Percentiles rank a stretch among this genome's conserved stretches.
Conservation (phyloP, 257 asterid species). For the Misopates orontium region DNA sequence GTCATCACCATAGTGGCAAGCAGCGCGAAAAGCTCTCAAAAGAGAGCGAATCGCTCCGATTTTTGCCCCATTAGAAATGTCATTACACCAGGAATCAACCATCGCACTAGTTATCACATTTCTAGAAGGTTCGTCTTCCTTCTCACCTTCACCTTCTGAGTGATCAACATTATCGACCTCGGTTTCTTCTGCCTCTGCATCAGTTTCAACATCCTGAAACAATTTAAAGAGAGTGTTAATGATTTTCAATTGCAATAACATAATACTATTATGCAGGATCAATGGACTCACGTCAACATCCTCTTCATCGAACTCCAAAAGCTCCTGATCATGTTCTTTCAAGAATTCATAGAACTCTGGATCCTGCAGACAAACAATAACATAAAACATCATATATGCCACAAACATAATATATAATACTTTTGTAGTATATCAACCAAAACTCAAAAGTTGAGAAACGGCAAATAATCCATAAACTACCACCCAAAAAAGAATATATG, state of each 20-base stretch:
- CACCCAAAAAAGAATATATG: too few relatives aligned
- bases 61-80: conserved; percentile 54
- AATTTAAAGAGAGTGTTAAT: conserved; percentile 21
- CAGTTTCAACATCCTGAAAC: conserved; percentile 46
- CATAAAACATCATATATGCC: neutral
- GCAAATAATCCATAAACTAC: neutral
- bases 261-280: conserved; percentile 7
- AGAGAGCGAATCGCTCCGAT: conserved; percentile 76
- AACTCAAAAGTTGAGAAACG: neutral
- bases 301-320: conserved; percentile 71
- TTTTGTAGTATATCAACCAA: neutral
- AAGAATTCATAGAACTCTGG: conserved; percentile 87
- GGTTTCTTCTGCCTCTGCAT: conserved; percentile 41
- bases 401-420: neutral
- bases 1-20: conserved; percentile 96
- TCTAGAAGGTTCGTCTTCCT: conserved; percentile 47
- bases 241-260: conserved; percentile 13
- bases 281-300: conserved; percentile 62
- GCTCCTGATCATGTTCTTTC: conserved; percentile 82
- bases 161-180: conserved; percentile 34
- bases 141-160: conserved; percentile 33
- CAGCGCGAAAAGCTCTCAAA: conserved; percentile 75
- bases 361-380: conserved; percentile 48
- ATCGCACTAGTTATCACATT: conserved; percentile 67
- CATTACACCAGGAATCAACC: conserved; percentile 84